Conservation (phyloP, 2,329 filamentous ascomycete species). For the Xylariaceae sp. region DNA sequence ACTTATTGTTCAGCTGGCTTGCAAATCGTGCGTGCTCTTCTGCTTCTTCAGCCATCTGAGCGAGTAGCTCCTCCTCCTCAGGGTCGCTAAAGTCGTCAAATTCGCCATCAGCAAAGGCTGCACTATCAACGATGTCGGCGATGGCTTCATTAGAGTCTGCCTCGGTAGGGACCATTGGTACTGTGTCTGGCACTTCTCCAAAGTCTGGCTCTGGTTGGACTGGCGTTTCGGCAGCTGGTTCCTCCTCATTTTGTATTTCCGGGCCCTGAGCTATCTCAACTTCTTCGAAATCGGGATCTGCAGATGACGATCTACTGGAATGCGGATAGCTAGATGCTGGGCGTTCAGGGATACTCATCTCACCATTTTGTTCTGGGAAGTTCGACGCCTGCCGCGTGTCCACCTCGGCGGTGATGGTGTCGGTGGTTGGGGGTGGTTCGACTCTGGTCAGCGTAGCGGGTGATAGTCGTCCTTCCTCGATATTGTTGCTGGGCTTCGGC, state of each 20-base stretch:
- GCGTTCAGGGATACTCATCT: not conserved
- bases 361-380: conserved; percentile 15
- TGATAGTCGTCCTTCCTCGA: conserved; percentile 10
- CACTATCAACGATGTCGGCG: conserved; percentile 31
- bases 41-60: conserved; percentile 82
- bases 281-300: conserved; percentile 33
- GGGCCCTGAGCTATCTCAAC: conserved; percentile 28
- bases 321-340: conserved; percentile 4
- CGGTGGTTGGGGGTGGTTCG: conserved; percentile 17
- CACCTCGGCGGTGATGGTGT: conserved; percentile 4
- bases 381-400: conserved; percentile 14
- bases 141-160: conserved; percentile 4
- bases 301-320: conserved; percentile 19
- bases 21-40: conserved; percentile 94
- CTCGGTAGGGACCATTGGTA: conserved; percentile 9
- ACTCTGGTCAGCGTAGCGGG: conserved; percentile 22
- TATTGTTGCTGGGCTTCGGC: conserved; percentile 10
- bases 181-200: conserved; percentile 23
- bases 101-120: conserved; percentile 57
- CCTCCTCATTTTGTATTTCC: conserved; percentile 15
- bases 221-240: conserved; percentile 7
- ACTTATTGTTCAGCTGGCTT: conserved; percentile 76
- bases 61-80: conserved; percentile 86
- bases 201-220: conserved; percentile 20
- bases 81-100: conserved; percentile 72